Percentiles rank a stretch among this genome's conserved stretches.
phyloP scores from a whole-genome alignment of 169 alveolate species.

The Plasmodium cynomolgi region DNA sequence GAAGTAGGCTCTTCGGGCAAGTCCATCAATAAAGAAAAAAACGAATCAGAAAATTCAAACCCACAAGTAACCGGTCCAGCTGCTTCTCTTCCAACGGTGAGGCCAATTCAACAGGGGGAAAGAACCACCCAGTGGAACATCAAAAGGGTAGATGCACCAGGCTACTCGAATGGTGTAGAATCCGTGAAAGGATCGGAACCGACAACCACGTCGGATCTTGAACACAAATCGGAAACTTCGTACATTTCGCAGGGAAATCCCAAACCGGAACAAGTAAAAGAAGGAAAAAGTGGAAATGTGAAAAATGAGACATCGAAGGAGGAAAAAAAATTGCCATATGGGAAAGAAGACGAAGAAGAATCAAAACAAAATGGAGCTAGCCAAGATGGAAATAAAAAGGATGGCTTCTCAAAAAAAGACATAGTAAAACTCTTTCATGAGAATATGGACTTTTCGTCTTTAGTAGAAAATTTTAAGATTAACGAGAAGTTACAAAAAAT shows the following conservation, averaged over 20 bases:
- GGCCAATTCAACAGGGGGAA: not conserved
- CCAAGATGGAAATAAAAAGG: not conserved
- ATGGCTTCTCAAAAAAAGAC: not conserved
- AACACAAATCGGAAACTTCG: not conserved
- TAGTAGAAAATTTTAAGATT: not conserved
- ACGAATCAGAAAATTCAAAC: not conserved
- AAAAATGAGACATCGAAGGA: not conserved
- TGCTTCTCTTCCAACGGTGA: not conserved
- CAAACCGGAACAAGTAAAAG: not conserved
- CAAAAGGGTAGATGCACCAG: not conserved
- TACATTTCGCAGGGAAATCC: not conserved
- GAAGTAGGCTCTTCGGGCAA: not conserved
- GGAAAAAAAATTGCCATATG: not conserved
- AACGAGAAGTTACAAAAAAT: not conserved
- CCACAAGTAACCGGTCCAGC: not conserved
- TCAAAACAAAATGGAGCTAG: not conserved
- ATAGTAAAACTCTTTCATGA: not conserved
- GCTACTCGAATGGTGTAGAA: not conserved
- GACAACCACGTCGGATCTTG: not conserved
- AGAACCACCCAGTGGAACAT: not conserved
- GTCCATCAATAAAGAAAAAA: not conserved
- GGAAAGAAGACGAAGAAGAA: not conserved
- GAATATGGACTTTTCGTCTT: not conserved
- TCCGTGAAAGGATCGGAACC: not conserved
- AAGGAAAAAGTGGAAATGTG: not conserved